A percentile compares a stretch with the other conserved stretches of the same genome.
Conservation (phyloP, 805 yeast species). For the Spathaspora gorwiae region DNA sequence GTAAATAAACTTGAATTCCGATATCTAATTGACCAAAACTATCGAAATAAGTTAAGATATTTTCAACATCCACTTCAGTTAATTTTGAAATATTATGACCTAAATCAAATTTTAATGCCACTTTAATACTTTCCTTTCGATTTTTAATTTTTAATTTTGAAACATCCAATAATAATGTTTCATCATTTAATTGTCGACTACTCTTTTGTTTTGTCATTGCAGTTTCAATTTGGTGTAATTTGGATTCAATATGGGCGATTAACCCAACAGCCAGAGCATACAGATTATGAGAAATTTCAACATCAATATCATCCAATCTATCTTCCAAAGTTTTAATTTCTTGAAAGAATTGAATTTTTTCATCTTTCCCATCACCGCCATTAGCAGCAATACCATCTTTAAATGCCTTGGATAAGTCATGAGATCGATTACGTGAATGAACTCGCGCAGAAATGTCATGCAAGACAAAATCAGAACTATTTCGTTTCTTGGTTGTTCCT, state of each 20-base stretch:
- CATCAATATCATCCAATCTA: conserved; percentile 64
- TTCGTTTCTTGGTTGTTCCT: conserved; percentile 19
- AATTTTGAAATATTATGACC: conserved; percentile 29
- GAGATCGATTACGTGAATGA: conserved; percentile 54
- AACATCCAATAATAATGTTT: conserved; percentile 34
- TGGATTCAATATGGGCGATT: conserved; percentile 32
- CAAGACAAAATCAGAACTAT: conserved; percentile 39
- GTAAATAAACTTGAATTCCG: conserved; percentile 31
- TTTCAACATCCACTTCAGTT: conserved; percentile 25
- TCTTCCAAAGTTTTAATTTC: conserved; percentile 55
- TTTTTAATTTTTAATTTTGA: conserved; percentile 36
- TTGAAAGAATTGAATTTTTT: conserved; percentile 33
- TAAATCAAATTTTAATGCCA: conserved; percentile 34
- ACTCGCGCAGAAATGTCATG: conserved; percentile 59
- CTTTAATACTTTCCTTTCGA: conserved; percentile 34
- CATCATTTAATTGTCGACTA: conserved; percentile 10
- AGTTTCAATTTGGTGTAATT: conserved; percentile 25
- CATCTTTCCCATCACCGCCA: conserved; percentile 11
- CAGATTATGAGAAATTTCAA: conserved; percentile 56
- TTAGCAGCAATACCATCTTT: neutral
- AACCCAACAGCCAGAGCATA: conserved; percentile 44
- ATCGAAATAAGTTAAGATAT: conserved; percentile 32
- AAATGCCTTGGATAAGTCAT: conserved; percentile 31
- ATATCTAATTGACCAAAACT: conserved; percentile 32
- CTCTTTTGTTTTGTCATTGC: conserved; percentile 10